Evolutionary conservation across 208 protist species (phyloP), one percentile per base, ranked within the genome.

Genomic region (Trypanosoma mega): DNA sequence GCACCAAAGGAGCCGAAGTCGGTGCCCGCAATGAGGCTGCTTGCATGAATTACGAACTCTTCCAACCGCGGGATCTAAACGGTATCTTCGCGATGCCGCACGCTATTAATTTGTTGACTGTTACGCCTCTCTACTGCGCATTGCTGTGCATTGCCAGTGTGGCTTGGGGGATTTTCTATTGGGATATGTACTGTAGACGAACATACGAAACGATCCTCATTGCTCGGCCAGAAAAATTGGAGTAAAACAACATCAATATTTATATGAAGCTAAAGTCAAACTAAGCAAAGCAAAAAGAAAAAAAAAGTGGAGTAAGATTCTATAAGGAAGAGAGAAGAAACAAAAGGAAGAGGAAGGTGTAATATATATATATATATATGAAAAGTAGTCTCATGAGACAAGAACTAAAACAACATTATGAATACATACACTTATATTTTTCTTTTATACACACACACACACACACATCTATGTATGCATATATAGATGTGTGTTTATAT

Each of bases 21-120:
- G 87, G 87, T 34, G 84, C 87, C 16, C 81, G 87, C 58, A 94
- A 94, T 68, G 87, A 94, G 64, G 84, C 87, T 2, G 87, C 84
- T 6, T 90, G 80, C 65, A 91, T 94, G 76, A 87, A 92, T 69
- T 94, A 92, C 65, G 76, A 82, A 44, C 52, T 65, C 31, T 82
- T 90, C 58, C 73, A 50, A 14, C 84, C 84, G 7, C 44, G 36
- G 7, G 82, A 80, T 20, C 47, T 94, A 5, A 64, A 72, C 7
- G 77, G 76, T 16, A 74, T 60, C 7, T 69, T 90, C 31, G 87
- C 71, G 56, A 92, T 87, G 79, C 87, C 87, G 0, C 74, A 80
- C 27, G n/a, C 68, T 36, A 62, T 94, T 55, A 94, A 94, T 47
- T 54, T 94, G 3, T 59, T 94, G 29, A 90, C 82, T 11, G 73